phyloP scores from a whole-genome alignment of 73 alveolate genomes.

The Paraurostyla sp. region DNA sequence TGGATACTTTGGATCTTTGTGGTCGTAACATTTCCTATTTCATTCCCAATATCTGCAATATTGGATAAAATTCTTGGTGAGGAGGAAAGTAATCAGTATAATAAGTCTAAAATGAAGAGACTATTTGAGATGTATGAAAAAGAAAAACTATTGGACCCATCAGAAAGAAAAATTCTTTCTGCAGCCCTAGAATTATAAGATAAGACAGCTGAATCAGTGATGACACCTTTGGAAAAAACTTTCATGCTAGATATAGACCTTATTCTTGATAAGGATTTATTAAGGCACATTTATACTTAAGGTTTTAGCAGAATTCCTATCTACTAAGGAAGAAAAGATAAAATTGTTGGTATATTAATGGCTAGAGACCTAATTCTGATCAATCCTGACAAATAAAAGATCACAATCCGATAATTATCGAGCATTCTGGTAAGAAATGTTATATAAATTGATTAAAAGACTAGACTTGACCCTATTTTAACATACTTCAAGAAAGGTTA shows the following conservation, averaged over 20 bases:
- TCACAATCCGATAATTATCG: constrained; percentile 5
- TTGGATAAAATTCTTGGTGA: constrained; percentile 85
- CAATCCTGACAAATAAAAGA: constrained; percentile 39
- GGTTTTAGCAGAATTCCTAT: constrained; percentile 74
- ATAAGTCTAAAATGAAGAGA: constrained; percentile 62
- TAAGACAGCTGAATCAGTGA: constrained; percentile 56
- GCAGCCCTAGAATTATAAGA: constrained; percentile 70
- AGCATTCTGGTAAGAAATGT: constrained; percentile 36
- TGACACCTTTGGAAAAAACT: constrained; percentile 65
- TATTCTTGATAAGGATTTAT: constrained; percentile 4
- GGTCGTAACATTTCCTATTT: constrained; percentile 57
- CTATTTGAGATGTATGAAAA: constrained; percentile 66
- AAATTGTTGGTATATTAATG: constrained; percentile 66
- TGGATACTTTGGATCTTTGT: constrained; percentile 66
- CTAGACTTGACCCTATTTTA: constrained; percentile 46
- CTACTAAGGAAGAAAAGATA: constrained; percentile 33
- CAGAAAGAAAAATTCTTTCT: constrained; percentile 63
- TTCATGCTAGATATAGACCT: constrained; percentile 61
- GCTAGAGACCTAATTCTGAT: constrained; percentile 61
- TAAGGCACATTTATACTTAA: constrained; percentile 51
- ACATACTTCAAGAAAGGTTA: constrained; percentile 73
- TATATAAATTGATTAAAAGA: neutral
- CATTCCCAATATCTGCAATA: constrained; percentile 82
- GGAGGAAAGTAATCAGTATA: constrained; percentile 55
- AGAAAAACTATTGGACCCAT: constrained; percentile 56